phyloP scores from a whole-genome alignment of 257 asterid genomes.

The Gynochthodes officinalis region DNA sequence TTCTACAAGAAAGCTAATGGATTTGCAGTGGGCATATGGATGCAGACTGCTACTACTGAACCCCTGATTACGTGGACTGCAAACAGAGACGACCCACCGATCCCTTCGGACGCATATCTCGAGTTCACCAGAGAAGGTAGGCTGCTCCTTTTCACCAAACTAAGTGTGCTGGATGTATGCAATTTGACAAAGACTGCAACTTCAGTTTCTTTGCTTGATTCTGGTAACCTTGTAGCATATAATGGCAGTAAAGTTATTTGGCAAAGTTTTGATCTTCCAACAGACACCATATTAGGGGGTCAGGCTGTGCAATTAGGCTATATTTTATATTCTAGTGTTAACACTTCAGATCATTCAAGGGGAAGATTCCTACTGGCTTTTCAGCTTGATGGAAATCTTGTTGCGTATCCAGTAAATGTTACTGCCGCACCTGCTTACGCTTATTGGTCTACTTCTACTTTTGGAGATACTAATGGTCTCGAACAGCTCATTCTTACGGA shows the following conservation, averaged over 20 bases:
- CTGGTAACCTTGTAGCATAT: slow-evolving; percentile 23
- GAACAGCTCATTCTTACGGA: slow-evolving; percentile 13
- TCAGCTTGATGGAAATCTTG: slow-evolving; percentile 29
- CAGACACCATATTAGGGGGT: slow-evolving; percentile 27
- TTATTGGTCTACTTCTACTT: slow-evolving; percentile 12
- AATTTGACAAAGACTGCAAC: not conserved
- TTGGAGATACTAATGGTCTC: not conserved
- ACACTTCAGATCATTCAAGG: slow-evolving; percentile 14
- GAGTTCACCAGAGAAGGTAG: slow-evolving; percentile 17
- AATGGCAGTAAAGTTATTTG: slow-evolving; percentile 16
- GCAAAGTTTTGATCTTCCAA: slow-evolving; percentile 20
- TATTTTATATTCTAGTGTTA: slow-evolving; percentile 17
- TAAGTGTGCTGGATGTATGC: not conserved
- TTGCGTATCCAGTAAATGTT: slow-evolving; percentile 18
- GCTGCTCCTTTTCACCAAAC: slow-evolving; percentile 11
- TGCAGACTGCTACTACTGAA: not conserved
- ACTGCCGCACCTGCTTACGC: slow-evolving; percentile 1
- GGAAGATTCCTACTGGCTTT: slow-evolving; percentile 22
- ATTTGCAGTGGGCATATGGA: slow-evolving; percentile 28
- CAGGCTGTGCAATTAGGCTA: slow-evolving; percentile 12
- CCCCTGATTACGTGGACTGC: slow-evolving; percentile 23
- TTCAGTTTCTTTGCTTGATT: slow-evolving; percentile 25
- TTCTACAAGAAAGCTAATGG: slow-evolving; percentile 21
- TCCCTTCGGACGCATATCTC: slow-evolving; percentile 16
- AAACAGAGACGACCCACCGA: slow-evolving; percentile 18